Percentiles rank a stretch among this genome's conserved stretches.
Evolutionary conservation across 768 basidiomycete genomes (phyloP).

Genomic region (Leucogyrophana mollusca): DNA sequence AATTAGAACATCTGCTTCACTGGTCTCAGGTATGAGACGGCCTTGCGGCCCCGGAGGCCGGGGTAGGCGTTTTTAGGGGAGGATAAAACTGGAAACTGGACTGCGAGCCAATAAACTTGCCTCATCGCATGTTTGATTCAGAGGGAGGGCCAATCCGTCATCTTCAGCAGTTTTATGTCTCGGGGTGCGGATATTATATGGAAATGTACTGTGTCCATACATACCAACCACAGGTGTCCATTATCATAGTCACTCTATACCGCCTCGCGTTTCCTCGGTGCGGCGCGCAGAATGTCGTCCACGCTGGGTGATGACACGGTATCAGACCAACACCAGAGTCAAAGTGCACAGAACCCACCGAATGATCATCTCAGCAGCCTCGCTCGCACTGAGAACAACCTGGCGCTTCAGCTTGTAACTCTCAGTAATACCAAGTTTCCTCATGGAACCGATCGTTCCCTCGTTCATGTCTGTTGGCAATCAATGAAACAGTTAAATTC

Average conservation of each 20-base stretch:
- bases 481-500: neutral
- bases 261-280: constrained; percentile 85
- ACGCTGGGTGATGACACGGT: constrained; percentile 50
- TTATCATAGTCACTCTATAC: constrained; percentile 42
- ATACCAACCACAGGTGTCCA: neutral
- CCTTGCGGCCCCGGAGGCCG: too few relatives aligned
- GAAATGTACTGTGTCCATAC: too few relatives aligned
- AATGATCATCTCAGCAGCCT: constrained; percentile 98
- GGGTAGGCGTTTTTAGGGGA: too few relatives aligned
- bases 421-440: constrained; percentile 84
- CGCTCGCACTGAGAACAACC: constrained; percentile 90
- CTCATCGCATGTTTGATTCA: too few relatives aligned
- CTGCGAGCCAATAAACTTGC: too few relatives aligned
- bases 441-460: constrained; percentile 87
- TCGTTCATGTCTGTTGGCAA: constrained; percentile 88
- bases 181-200: too few relatives aligned
- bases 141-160: too few relatives aligned
- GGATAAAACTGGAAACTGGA: too few relatives aligned
- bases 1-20: too few relatives aligned
- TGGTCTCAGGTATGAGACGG: too few relatives aligned
- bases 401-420: constrained; percentile 97
- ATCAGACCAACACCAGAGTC: neutral
- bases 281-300: constrained; percentile 85
- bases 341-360: constrained; percentile 48
- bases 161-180: too few relatives aligned